Evolutionary conservation across 495 filamentous ascomycete species (phyloP).

Genomic region (Thermochaetoides thermophila): DNA sequence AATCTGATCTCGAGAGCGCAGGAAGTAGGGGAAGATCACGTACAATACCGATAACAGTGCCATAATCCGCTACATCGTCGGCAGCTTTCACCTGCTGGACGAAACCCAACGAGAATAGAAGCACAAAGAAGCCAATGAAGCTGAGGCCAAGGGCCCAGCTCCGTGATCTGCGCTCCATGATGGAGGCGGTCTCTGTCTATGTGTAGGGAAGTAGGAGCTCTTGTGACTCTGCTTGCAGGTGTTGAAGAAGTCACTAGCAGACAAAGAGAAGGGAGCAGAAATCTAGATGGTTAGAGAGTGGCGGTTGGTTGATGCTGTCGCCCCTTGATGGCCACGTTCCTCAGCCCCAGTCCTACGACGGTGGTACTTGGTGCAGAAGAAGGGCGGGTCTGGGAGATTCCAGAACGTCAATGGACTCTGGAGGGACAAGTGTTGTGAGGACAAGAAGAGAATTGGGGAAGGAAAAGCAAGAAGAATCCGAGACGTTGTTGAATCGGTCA

Average conservation of each 20-base stretch:
- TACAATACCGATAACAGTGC: conserved; percentile 87
- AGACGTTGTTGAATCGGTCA: conserved; percentile 3
- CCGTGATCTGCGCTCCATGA: conserved; percentile 38
- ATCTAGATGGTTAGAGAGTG: conserved; percentile 8
- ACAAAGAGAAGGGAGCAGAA: conserved; percentile 9
- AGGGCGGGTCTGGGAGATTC: too few relatives aligned
- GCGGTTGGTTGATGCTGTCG: conserved; percentile 5
- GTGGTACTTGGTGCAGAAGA: too few relatives aligned
- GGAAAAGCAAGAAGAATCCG: conserved; percentile 1
- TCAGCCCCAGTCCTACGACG: too few relatives aligned
- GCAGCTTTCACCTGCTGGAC: conserved; percentile 59
- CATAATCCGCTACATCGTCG: conserved; percentile 65
- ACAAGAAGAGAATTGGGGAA: conserved; percentile 1
- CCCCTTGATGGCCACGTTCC: too few relatives aligned
- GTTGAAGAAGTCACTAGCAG: conserved; percentile 4
- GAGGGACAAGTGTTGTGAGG: too few relatives aligned
- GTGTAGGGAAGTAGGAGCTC: conserved; percentile 7
- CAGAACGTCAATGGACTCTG: too few relatives aligned
- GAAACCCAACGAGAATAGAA: conserved; percentile 61
- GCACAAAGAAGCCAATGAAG: conserved; percentile 49
- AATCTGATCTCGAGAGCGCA: background rate
- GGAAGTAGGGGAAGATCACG: conserved; percentile 12
- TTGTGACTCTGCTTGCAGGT: conserved; percentile 7
- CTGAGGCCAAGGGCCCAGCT: conserved; percentile 31
- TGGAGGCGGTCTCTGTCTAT: conserved; percentile 11